Conservation (phyloP, 2,329 filamentous ascomycete species). For the Onygenales sp. region DNA sequence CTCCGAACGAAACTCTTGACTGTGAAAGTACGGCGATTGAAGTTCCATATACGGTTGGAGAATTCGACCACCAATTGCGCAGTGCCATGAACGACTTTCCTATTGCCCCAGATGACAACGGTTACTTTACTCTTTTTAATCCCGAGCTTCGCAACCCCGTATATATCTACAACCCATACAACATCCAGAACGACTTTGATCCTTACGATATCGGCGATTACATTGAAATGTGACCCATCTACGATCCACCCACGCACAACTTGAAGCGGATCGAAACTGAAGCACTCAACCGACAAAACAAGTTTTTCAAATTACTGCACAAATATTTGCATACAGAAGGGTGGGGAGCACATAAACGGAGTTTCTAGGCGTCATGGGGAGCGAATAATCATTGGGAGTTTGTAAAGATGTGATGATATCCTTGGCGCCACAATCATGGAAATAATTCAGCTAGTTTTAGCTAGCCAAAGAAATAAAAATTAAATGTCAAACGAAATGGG, state of each 20-base stretch:
- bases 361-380: slow-evolving; percentile 3
- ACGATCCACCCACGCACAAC: neutral
- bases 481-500: neutral
- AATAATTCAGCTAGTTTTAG: neutral
- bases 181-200: slow-evolving; percentile 18
- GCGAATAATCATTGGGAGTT: neutral
- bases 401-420: neutral
- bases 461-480: neutral
- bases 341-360: neutral
- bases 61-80: slow-evolving; percentile 8
- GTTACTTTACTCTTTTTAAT: slow-evolving; percentile 18
- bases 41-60: slow-evolving; percentile 3
- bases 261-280: neutral
- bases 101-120: slow-evolving; percentile 8
- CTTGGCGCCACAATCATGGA: neutral
- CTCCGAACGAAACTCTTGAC: neutral
- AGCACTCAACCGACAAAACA: neutral
- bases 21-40: neutral
- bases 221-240: slow-evolving; percentile 5
- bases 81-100: slow-evolving; percentile 6
- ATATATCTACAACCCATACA: slow-evolving; percentile 17
- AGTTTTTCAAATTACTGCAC: neutral
- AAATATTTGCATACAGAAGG: neutral
- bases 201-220: slow-evolving; percentile 18
- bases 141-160: slow-evolving; percentile 11